Percentiles rank a stretch among this genome's conserved stretches.
These are phyloP conservation scores for Hydrangea macrophylla DNA, from an alignment of 148 eudicot genomes.

Conservation along the genomic window DNA sequence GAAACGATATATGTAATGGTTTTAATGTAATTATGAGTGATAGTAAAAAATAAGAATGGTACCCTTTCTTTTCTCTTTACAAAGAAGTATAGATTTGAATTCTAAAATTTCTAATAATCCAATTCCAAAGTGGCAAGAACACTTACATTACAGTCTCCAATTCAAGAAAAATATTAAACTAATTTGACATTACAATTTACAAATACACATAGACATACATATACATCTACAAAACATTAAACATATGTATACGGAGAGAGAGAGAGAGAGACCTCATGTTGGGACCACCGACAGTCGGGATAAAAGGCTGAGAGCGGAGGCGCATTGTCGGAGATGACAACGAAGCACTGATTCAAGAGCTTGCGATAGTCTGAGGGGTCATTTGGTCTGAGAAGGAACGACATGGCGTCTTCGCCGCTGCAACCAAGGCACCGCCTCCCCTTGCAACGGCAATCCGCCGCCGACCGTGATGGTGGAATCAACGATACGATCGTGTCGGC, in stretches of 20 bases:
- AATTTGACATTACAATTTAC: neutral
- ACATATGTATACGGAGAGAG: neutral
- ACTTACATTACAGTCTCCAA: too few species aligned
- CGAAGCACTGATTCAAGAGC: constrained; percentile 56
- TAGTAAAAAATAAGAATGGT: too few species aligned
- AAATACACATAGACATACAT: neutral
- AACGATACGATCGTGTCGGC: constrained; percentile 50
- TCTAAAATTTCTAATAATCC: too few species aligned
- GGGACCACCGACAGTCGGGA: constrained; percentile 48
- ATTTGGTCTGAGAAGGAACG: constrained; percentile 40
- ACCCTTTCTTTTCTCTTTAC: too few species aligned
- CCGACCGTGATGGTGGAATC: constrained; percentile 29
- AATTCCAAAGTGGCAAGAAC: too few species aligned
- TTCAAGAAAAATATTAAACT: neutral
- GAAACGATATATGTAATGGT: too few species aligned
- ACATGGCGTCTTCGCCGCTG: constrained; percentile 34
- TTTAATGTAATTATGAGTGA: too few species aligned
- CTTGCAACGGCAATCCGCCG: constrained; percentile 38
- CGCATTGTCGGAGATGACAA: constrained; percentile 49
- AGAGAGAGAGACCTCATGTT: constrained; percentile 38
- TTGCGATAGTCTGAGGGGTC: constrained; percentile 54
- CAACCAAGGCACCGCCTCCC: constrained; percentile 44
- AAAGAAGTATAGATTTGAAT: too few species aligned
- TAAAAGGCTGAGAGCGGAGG: constrained; percentile 35
- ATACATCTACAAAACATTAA: too few species aligned